A percentile compares a stretch with the other conserved stretches of the same genome.
Evolutionary conservation across 2,329 filamentous ascomycete genomes (phyloP).

Genomic region (Chaetothyriales sp.): DNA sequence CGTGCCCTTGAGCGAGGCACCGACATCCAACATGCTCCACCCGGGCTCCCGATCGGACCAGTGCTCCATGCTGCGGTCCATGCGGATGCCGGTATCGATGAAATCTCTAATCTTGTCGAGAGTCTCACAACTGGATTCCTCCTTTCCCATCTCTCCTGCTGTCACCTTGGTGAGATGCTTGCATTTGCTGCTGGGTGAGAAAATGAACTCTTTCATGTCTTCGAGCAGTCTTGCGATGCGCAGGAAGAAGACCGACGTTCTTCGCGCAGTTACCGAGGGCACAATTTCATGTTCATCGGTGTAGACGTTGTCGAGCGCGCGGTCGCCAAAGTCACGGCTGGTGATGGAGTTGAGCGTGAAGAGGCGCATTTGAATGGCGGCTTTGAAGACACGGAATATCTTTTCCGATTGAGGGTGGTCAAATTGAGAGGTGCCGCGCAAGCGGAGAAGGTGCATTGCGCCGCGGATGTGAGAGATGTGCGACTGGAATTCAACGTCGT

Average conservation of each 20-base stretch:
- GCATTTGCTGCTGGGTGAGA: background rate
- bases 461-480: constrained; percentile 15
- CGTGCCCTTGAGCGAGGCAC: constrained; percentile 6
- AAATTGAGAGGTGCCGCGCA: constrained; percentile 14
- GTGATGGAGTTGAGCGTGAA: constrained; percentile 15
- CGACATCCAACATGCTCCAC: constrained; percentile 15
- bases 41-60: constrained; percentile 16
- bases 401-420: constrained; percentile 12
- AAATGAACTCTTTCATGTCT: constrained; percentile 8
- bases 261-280: constrained; percentile 14
- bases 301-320: constrained; percentile 14
- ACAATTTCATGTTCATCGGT: constrained; percentile 16
- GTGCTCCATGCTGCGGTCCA: constrained; percentile 11
- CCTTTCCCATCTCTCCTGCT: background rate
- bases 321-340: constrained; percentile 13
- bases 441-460: constrained; percentile 14
- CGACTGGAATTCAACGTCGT: constrained; percentile 15
- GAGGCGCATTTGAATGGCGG: constrained; percentile 17
- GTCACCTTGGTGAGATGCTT: background rate
- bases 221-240: constrained; percentile 12
- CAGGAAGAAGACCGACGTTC: constrained; percentile 12
- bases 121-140: background rate
- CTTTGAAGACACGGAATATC: constrained; percentile 16
- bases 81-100: constrained; percentile 8
- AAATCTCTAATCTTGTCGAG: background rate